Evolutionary conservation across 148 eudicot species (phyloP).

Genomic region (Persicaria maculosa): DNA sequence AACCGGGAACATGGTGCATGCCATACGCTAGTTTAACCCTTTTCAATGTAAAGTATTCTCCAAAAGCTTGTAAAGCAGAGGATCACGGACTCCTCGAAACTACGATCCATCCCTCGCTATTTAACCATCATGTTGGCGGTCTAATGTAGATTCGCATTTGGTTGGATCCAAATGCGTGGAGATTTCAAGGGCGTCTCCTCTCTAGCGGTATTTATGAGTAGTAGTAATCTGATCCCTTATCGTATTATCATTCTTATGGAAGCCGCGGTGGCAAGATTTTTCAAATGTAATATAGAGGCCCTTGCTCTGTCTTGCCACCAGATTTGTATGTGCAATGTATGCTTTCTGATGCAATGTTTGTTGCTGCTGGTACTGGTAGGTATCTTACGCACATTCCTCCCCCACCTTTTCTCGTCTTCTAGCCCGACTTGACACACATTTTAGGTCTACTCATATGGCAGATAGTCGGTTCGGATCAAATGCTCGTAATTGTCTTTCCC

Average conservation of each 20-base stretch:
- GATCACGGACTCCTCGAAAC: background rate
- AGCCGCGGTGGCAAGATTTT: background rate
- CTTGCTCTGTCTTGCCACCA: slow-evolving; percentile 10
- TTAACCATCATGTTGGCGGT: background rate
- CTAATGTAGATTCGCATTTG: slow-evolving; percentile 3
- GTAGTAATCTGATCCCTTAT: slow-evolving; percentile 9
- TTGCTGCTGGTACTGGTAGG: no score
- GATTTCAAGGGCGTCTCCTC: background rate
- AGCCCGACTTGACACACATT: no score
- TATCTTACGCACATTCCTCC: no score
- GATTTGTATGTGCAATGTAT: background rate
- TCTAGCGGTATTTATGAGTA: background rate
- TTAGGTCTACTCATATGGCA: no score
- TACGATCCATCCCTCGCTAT: background rate
- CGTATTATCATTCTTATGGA: background rate
- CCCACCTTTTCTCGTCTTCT: no score
- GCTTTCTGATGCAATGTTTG: background rate
- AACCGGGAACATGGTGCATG: background rate
- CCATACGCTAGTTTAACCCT: background rate
- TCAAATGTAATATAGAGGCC: slow-evolving; percentile 9
- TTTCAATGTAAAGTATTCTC: background rate
- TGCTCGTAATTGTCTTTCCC: no score
- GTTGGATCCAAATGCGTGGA: slow-evolving; percentile 3
- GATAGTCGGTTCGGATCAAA: no score
- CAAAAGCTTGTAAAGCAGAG: background rate